Base-by-base conservation (phyloP, 2,329 filamentous ascomycete genomes). In the Trichoderma citrinoviride region DNA sequence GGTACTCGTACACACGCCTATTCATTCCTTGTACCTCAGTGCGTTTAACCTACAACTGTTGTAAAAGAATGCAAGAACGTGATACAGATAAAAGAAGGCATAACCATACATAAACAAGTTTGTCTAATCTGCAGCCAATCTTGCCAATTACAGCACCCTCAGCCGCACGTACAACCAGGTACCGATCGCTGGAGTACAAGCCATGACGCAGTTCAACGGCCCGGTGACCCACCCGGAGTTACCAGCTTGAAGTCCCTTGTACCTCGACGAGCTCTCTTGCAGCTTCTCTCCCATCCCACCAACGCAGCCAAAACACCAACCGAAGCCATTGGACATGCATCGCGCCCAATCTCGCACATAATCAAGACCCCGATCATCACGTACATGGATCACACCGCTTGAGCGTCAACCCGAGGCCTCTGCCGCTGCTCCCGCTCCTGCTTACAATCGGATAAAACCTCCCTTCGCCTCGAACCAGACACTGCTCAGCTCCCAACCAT, bases 281-380 rank as follows among this genome's bases (percentile, higher is more conserved):
- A 57, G 53, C 56, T 65, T 57, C 57, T 57, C 56, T 47, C 61
- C 43, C 64, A 61, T 44, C 49, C 56, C 41, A 41, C 47, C 56
- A 43, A 19, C 44, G 17, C 62, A 25, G 25, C 40, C 49, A 41
- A 44, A 65, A 54, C 63, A 55, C 57, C 56, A 47, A 2, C 33
- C 41, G 44, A 61, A 60, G 6, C 41, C 47, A 10, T 54, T 44
- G 56, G 61, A 65, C 33, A 55, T 65, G 41, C 63, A 37, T 49
- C 25, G 23, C 56, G 29, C 43, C 43, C 56, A 37, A 19, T 37
- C 50, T 21, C 33, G 37, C 5, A 21, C 37, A 19, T 19, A 12
- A 63, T 19, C 25, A 8, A 40, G 5, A 10, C 12, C 21, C 33
- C 6, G 17, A 23, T 33, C 25, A 33, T 25, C 6, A 5, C 29